Conservation (phyloP, 2,329 filamentous ascomycete genomes). For the Fusarium drepaniforme region DNA sequence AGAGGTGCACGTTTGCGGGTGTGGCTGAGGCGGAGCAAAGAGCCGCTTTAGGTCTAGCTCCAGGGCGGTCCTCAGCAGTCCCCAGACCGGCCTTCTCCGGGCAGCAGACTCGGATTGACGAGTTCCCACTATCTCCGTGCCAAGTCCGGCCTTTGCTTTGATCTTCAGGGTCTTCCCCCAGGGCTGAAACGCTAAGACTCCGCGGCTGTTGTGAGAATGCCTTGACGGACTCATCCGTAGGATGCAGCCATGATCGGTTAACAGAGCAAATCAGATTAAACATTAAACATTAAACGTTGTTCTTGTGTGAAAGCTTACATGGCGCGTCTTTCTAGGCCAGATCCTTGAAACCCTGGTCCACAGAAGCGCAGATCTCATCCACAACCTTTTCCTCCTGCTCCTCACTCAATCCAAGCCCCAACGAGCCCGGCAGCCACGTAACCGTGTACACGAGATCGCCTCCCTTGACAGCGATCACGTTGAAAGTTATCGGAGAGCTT, state of each 20-base stretch:
- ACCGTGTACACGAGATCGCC: conserved; percentile 37
- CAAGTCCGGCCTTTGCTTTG: conserved; percentile 4
- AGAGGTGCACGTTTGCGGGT: not conserved
- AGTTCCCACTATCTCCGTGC: conserved; percentile 17
- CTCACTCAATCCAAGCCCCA: conserved; percentile 32
- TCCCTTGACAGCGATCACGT: conserved; percentile 34
- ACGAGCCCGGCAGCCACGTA: conserved; percentile 41
- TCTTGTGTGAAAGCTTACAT: not conserved
- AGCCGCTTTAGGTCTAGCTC: not conserved
- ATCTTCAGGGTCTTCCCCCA: conserved; percentile 20
- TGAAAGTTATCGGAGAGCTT: conserved; percentile 37
- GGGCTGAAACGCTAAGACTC: not conserved
- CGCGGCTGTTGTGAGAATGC: not conserved
- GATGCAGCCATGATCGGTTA: not conserved
- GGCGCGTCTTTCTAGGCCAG: conserved; percentile 12
- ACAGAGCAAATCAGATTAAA: not conserved
- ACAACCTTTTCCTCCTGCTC: conserved; percentile 33
- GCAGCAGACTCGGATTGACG: conserved; percentile 15
- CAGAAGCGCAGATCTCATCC: conserved; percentile 28
- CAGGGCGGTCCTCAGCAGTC: not conserved
- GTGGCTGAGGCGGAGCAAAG: conserved; percentile 19
- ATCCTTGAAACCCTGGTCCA: conserved; percentile 28
- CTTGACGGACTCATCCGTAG: not conserved
- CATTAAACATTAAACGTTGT: not conserved
- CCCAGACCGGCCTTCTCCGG: conserved; percentile 7